Conservation (phyloP, 257 asterid species). For the Solanum medicagineum region DNA sequence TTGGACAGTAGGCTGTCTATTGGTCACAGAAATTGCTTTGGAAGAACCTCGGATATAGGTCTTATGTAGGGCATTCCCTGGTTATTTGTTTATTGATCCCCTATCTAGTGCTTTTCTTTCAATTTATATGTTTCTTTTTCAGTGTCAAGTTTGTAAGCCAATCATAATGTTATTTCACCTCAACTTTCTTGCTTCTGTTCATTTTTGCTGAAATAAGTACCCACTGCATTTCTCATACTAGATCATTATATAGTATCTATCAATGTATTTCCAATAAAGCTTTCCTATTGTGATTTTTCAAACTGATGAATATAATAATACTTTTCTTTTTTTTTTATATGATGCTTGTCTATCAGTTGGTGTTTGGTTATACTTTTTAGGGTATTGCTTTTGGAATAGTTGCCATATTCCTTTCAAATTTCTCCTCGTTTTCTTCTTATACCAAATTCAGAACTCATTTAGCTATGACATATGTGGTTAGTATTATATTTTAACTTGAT, state of each 20-base stretch:
- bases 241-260: neutral
- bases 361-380: neutral
- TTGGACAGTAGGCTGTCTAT: neutral
- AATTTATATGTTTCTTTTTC: neutral
- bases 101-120: neutral
- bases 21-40: neutral
- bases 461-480: neutral
- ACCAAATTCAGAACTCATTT: neutral
- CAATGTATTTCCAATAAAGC: neutral
- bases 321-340: neutral
- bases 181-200: neutral
- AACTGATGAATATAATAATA: neutral
- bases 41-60: neutral
- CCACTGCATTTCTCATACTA: neutral
- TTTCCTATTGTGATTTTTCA: neutral
- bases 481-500: neutral
- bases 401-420: neutral
- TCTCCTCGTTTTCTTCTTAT: neutral
- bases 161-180: neutral
- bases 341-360: neutral
- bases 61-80: neutral
- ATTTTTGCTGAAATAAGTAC: neutral
- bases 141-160: neutral
- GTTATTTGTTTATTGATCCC: neutral
- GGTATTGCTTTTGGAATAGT: neutral